Evolutionary conservation across 495 filamentous ascomycete species (phyloP).

Genomic region (Clohesyomyces aquaticus): DNA sequence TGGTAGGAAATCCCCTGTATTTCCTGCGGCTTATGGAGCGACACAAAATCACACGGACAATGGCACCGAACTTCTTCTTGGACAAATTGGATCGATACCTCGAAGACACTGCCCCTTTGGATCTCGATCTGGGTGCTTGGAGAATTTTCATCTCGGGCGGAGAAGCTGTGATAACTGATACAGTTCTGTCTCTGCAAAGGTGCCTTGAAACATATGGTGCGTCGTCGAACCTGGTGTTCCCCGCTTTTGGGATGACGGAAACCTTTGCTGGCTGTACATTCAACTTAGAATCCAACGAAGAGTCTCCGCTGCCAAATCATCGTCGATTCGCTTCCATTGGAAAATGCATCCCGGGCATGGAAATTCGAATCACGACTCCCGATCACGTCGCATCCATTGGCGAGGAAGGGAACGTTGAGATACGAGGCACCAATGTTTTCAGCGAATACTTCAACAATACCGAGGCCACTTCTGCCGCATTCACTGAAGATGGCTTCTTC

Average conservation of each 20-base stretch:
- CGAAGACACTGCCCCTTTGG: too few species aligned
- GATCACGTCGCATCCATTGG: too few species aligned
- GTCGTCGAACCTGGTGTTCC: slow-evolving; percentile 51
- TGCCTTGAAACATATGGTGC: too few species aligned
- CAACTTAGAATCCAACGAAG: slow-evolving; percentile 33
- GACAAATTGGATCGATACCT: too few species aligned
- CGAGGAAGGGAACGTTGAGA: slow-evolving; percentile 9
- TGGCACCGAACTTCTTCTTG: neutral
- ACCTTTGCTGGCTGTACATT: slow-evolving; percentile 56
- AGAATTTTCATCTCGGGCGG: slow-evolving; percentile 25
- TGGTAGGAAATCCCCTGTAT: neutral
- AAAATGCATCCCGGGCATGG: slow-evolving; percentile 9
- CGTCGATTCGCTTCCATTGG: slow-evolving; percentile 14
- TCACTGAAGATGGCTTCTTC: slow-evolving; percentile 31
- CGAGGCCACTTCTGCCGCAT: slow-evolving; percentile 18
- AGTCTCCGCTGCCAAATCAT: too few species aligned
- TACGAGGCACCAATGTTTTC: slow-evolving; percentile 19
- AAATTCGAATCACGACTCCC: slow-evolving; percentile 21
- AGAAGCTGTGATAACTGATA: too few species aligned
- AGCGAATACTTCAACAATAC: slow-evolving; percentile 18
- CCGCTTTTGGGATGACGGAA: slow-evolving; percentile 62
- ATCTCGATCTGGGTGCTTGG: too few species aligned
- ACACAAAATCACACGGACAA: neutral
- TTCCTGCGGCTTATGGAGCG: neutral
- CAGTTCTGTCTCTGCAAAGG: too few species aligned